Evolutionary conservation across 371 early-diverging fungal species (phyloP).

Genomic region (Circinella minor): DNA sequence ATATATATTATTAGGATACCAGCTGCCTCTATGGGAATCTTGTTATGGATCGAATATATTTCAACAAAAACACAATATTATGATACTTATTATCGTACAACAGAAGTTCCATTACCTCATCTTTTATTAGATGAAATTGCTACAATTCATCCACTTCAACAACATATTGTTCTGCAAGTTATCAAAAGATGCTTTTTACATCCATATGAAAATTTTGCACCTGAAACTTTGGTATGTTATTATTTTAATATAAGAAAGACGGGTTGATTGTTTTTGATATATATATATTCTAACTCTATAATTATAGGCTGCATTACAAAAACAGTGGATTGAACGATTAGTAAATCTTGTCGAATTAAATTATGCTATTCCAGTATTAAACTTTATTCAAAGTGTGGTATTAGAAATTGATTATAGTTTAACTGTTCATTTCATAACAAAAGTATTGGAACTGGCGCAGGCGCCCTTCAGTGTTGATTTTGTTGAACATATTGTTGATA

Average conservation of each 20-base stretch:
- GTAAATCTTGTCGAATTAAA: constrained; percentile 65
- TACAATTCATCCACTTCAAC: constrained; percentile 65
- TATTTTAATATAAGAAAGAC: not conserved
- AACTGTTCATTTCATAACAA: constrained; percentile 60
- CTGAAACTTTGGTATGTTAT: constrained; percentile 56
- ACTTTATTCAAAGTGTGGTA: constrained; percentile 52
- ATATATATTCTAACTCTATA: too few species aligned
- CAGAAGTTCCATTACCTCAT: constrained; percentile 62
- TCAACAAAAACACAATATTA: constrained; percentile 65
- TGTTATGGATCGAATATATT: constrained; percentile 69
- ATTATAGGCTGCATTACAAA: constrained; percentile 57
- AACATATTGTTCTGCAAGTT: constrained; percentile 62
- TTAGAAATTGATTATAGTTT: constrained; percentile 62
- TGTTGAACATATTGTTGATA: constrained; percentile 51
- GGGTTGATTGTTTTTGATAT: not conserved
- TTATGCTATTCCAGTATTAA: constrained; percentile 62
- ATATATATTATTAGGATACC: constrained; percentile 39
- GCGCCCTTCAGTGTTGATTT: constrained; percentile 54
- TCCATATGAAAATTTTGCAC: constrained; percentile 48
- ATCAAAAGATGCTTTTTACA: constrained; percentile 46
- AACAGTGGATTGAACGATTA: constrained; percentile 67
- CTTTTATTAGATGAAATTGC: constrained; percentile 75
- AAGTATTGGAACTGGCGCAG: constrained; percentile 51
- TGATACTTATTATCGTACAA: constrained; percentile 68
- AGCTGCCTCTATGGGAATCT: constrained; percentile 58